Evolutionary conservation across 2,329 filamentous ascomycete genomes (phyloP), one percentile per base, ranked within the genome.

Genomic region (Xylariaceae sp.): DNA sequence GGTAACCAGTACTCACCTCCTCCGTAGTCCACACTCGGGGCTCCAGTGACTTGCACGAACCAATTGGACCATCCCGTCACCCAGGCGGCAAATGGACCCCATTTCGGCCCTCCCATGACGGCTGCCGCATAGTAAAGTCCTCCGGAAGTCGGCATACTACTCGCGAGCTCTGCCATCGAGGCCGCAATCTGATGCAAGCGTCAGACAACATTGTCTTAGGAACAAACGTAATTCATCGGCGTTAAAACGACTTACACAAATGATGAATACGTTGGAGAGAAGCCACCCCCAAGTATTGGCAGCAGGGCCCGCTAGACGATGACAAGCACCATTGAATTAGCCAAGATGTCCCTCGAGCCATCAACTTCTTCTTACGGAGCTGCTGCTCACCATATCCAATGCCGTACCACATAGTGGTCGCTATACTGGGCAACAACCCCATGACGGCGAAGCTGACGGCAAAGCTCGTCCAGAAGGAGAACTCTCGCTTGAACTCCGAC

Each of bases 281-380:
- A 88, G 66, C 85, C 85, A 89, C 5, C 85, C 85, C 85, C 85
- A 88, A 2, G 82, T 82, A 82, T 87, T 86, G 20, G 82, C 81
- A 21, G 62, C 62, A 27, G 62, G 59, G 22, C 62, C 62, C 41
- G 61, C 62, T 64, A 38, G 20, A 44, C n/a, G n/a, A n/a, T n/a
- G n/a, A n/a, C n/a, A 8, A 22, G 17, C 3, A 22, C 2, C 16
- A 6, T 21, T 22, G 17, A 40, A 48, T 55, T 38, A 55, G 48
- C 32, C 37, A 27, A 21, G 8, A 12, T 40, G 8, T 5, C 32
- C 22, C 12, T 22, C 32, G 5, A 11, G 12, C 17, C 6, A 22
- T 25, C 2, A 27, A 19, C 8, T 8, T 16, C 23, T 12, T 12
- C 16, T 23, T 19, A 25, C 20, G 21, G 22, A 22, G 16, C 2